phyloP scores from a whole-genome alignment of 2,329 filamentous ascomycete species.

The Microdochium trichocladiopsis region DNA sequence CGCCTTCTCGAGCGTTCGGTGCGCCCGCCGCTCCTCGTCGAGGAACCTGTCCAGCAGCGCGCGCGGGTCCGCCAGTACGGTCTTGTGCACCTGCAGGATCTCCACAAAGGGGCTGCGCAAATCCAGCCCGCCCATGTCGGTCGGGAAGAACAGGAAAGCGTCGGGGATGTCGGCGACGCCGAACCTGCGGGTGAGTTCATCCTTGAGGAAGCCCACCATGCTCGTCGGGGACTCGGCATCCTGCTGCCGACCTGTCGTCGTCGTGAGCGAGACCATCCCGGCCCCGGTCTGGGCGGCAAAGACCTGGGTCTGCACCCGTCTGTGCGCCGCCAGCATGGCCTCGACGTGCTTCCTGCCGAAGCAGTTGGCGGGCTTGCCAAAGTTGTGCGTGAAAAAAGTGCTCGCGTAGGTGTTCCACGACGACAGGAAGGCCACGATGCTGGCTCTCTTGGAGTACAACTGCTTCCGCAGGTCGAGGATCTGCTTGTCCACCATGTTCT shows the following conservation, averaged over 20 bases:
- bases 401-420: slow-evolving; percentile 45
- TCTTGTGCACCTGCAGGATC: slow-evolving; percentile 28
- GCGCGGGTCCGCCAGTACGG: slow-evolving; percentile 15
- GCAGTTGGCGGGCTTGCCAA: slow-evolving; percentile 43
- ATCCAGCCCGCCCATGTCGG: slow-evolving; percentile 37
- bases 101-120: slow-evolving; percentile 37
- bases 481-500: slow-evolving; percentile 49
- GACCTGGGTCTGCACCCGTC: slow-evolving; percentile 38
- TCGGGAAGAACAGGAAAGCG: slow-evolving; percentile 38
- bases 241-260: slow-evolving; percentile 11
- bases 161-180: slow-evolving; percentile 32
- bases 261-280: slow-evolving; percentile 4
- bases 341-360: slow-evolving; percentile 44
- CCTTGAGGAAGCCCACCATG: slow-evolving; percentile 49
- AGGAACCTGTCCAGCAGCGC: slow-evolving; percentile 21
- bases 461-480: slow-evolving; percentile 52
- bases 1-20: slow-evolving; percentile 21
- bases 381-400: slow-evolving; percentile 45
- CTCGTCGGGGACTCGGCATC: slow-evolving; percentile 20
- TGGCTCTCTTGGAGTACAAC: slow-evolving; percentile 43
- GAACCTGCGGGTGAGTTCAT: slow-evolving; percentile 44
- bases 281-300: slow-evolving; percentile 26
- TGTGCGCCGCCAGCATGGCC: slow-evolving; percentile 40
- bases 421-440: slow-evolving; percentile 36
- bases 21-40: slow-evolving; percentile 23